Evolutionary conservation across 2,329 filamentous ascomycete genomes (phyloP).

Genomic region (Epicoccum nigrum): DNA sequence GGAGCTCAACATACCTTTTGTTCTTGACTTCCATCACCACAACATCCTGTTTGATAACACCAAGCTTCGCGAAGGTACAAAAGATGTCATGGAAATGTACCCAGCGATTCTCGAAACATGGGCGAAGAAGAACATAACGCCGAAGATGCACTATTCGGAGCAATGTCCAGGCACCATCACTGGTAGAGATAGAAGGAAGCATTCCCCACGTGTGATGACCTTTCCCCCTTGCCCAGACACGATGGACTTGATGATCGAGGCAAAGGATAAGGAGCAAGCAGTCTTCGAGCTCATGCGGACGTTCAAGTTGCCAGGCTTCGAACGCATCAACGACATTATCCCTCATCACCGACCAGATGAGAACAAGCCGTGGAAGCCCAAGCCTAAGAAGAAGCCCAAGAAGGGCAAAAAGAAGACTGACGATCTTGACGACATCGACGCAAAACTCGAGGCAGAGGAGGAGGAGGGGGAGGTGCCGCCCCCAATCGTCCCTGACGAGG

Average conservation of each 20-base stretch:
- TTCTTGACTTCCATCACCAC: constrained; percentile 93
- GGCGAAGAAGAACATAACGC: constrained; percentile 80
- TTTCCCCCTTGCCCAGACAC: constrained; percentile 80
- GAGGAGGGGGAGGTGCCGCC: constrained; percentile 47
- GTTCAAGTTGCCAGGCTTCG: constrained; percentile 81
- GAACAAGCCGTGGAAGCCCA: constrained; percentile 58
- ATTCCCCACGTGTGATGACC: constrained; percentile 77
- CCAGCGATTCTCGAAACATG: constrained; percentile 83
- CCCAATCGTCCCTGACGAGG: constrained; percentile 64
- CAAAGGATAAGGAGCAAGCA: constrained; percentile 96
- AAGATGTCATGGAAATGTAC: constrained; percentile 77
- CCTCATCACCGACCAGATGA: constrained; percentile 80
- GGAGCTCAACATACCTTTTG: constrained; percentile 90
- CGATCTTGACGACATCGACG: constrained; percentile 48
- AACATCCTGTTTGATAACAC: constrained; percentile 85
- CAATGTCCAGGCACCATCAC: constrained; percentile 78
- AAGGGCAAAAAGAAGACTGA: constrained; percentile 54
- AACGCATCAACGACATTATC: constrained; percentile 76
- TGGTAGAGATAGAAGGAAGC: constrained; percentile 78
- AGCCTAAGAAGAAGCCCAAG: constrained; percentile 51
- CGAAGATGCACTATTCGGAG: constrained; percentile 98
- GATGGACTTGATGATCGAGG: constrained; percentile 99
- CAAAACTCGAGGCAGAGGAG: constrained; percentile 50
- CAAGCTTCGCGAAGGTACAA: constrained; percentile 79
- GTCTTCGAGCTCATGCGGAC: constrained; percentile 92